phyloP scores from a whole-genome alignment of 164 flowering plant species.

The Vitis vinifera region ASM3070453v1 NC_081809.1:23150501-23151000 shows the following conservation, averaged over 20 bases:
- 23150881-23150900: conserved; percentile 19
- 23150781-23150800: conserved; percentile 20
- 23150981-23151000: conserved; percentile 61
- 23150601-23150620: conserved; percentile 61
- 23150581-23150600: conserved; percentile 24
- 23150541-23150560: too few relatives aligned
- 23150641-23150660: conserved; percentile 48
- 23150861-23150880: conserved; percentile 28
- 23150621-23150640: conserved; percentile 43
- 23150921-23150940: conserved; percentile 26
- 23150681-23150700: conserved; percentile 8
- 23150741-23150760: conserved; percentile 4
- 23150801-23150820: conserved; percentile 18
- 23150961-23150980: conserved; percentile 42
- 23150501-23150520: too few relatives aligned
- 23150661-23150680: conserved; percentile 39
- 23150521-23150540: too few relatives aligned
- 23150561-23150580: too few relatives aligned
- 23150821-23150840: conserved; percentile 33
- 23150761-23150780: conserved; percentile 6
- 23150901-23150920: conserved; percentile 19
- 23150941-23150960: conserved; percentile 33
- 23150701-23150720: conserved; percentile 37
- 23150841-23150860: conserved; percentile 29
- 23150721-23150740: conserved; percentile 33